Evolutionary conservation across 148 eudicot species (phyloP).

Genomic region (Camellia sinensis): DNA sequence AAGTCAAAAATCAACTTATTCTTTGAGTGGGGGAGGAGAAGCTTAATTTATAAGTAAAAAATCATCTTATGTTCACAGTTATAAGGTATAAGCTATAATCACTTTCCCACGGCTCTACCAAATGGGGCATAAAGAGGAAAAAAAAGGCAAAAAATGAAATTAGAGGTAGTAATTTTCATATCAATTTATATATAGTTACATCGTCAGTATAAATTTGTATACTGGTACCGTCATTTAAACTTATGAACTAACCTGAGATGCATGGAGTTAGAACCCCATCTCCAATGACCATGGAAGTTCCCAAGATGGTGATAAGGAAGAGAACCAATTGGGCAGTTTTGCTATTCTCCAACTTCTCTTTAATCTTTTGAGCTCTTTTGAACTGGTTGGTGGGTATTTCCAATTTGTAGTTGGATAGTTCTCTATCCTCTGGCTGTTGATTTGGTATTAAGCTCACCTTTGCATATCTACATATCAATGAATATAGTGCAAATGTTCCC

Average conservation of each 20-base stretch:
- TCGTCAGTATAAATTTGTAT: no score
- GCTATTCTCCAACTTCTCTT: slow-evolving; percentile 34
- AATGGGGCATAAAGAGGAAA: no score
- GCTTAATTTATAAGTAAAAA: no score
- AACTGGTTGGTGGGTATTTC: slow-evolving; percentile 31
- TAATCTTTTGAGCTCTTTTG: slow-evolving; percentile 33
- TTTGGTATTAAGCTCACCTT: slow-evolving; percentile 52
- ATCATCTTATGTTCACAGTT: no score
- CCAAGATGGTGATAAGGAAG: slow-evolving; percentile 46
- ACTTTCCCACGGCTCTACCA: no score
- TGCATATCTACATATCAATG: slow-evolving; percentile 45
- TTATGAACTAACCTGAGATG: slow-evolving; percentile 40
- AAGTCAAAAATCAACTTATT: no score
- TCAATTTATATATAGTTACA: no score
- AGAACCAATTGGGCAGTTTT: slow-evolving; percentile 31
- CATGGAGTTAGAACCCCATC: slow-evolving; percentile 51
- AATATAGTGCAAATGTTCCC: slow-evolving; percentile 59
- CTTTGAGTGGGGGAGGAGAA: no score
- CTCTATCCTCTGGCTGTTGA: slow-evolving; percentile 45
- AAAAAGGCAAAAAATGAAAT: no score
- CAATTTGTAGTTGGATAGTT: slow-evolving; percentile 39
- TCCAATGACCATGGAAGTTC: slow-evolving; percentile 58
- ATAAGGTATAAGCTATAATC: no score
- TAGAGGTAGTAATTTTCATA: no score
- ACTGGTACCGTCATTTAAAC: no score